These are phyloP conservation scores for Tillandsia leiboldiana DNA, from an alignment of 176 grass and related monocot species.

Conservation along the genomic window DNA sequence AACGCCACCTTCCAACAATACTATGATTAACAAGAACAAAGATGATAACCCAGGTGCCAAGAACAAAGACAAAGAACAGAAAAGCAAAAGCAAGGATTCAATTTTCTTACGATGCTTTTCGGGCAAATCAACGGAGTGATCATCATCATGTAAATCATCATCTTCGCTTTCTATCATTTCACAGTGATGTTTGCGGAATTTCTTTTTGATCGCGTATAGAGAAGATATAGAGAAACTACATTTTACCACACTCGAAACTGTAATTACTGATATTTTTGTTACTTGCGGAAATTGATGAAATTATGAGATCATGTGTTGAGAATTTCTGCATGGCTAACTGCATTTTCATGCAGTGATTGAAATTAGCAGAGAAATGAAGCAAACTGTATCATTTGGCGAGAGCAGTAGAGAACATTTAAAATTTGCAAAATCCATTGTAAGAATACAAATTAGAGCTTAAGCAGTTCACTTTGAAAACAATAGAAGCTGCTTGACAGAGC, in stretches of 20 bases:
- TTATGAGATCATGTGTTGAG: background rate
- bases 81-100: slow-evolving; percentile 32
- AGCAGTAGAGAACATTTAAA: slow-evolving; percentile 11
- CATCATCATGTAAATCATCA: background rate
- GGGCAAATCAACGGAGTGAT: slow-evolving; percentile 6
- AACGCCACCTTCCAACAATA: slow-evolving; percentile 21
- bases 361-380: background rate
- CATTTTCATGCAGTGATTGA: background rate
- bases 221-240: no score
- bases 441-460: slow-evolving; percentile 23
- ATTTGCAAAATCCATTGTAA: slow-evolving; percentile 18
- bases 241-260: no score
- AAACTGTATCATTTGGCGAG: background rate
- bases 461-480: slow-evolving; percentile 16
- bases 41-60: background rate
- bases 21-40: slow-evolving; percentile 24
- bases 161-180: no score
- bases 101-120: slow-evolving; percentile 45
- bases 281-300: no score
- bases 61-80: slow-evolving; percentile 18
- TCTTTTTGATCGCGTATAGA: no score
- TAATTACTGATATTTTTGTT: no score
- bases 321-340: background rate
- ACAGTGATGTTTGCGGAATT: no score
- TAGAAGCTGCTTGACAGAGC: slow-evolving; percentile 13